Evolutionary conservation across 1,284 basidiomycete genomes (phyloP).

Genomic region (Rhodotorula sp.): DNA sequence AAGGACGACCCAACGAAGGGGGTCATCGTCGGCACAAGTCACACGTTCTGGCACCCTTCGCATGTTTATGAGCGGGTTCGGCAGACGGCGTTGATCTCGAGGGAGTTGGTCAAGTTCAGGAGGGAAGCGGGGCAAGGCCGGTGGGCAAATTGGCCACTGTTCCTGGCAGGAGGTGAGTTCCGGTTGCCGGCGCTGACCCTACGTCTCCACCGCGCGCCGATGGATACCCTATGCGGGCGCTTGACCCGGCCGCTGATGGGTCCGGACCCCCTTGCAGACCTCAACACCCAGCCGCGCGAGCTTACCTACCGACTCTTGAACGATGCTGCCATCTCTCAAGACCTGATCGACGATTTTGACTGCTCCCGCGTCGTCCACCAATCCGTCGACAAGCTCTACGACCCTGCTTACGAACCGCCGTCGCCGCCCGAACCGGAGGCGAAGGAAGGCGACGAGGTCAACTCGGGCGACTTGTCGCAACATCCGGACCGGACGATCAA

Average conservation of each 20-base stretch:
- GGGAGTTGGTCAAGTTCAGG: constrained; percentile 64
- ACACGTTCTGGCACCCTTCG: constrained; percentile 84
- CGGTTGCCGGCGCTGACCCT: too few species aligned
- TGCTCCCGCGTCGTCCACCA: constrained; percentile 76
- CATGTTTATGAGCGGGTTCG: constrained; percentile 76
- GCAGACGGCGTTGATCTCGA: constrained; percentile 59
- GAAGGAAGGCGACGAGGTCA: constrained; percentile 49
- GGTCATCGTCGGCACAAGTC: constrained; percentile 77
- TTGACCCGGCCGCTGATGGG: background rate
- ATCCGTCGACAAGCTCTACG: constrained; percentile 61
- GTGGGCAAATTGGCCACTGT: constrained; percentile 65
- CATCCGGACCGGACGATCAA: constrained; percentile 65
- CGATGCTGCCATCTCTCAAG: constrained; percentile 48
- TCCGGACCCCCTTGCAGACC: constrained; percentile 59
- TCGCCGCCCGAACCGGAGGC: constrained; percentile 47
- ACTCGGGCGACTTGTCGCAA: constrained; percentile 48
- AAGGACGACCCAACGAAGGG: constrained; percentile 47
- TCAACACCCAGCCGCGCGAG: constrained; percentile 87
- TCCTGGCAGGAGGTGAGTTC: constrained; percentile 73
- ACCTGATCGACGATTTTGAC: constrained; percentile 57
- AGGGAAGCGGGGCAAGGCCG: constrained; percentile 49
- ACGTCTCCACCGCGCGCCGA: too few species aligned
- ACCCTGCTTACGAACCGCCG: constrained; percentile 49
- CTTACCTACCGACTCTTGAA: constrained; percentile 76
- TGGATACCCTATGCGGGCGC: background rate